Base-by-base conservation (phyloP, 495 filamentous ascomycete species). In the Aspergillus sclerotioniger region DNA sequence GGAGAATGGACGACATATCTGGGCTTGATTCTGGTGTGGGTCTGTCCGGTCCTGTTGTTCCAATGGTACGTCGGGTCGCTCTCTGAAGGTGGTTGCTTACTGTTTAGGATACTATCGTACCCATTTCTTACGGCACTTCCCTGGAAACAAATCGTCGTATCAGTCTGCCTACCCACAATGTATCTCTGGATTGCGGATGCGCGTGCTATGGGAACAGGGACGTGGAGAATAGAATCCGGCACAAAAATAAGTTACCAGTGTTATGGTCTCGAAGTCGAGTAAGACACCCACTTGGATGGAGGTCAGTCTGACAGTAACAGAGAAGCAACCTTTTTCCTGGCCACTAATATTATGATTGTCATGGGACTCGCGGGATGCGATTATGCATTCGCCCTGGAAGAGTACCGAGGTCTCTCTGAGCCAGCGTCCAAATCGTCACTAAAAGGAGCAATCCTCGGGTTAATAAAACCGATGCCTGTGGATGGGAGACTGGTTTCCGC, bases 161-260 rank as follows among this genome's bases (percentile, higher is more conserved):
- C 87, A 2, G 82, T 89, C 16, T 54, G 73, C 0, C 35, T 87
- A 6, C 84, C 87, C 3, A 89, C 87, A 0, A n/a, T 83, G 0
- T 88, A 87, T 56, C 73, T 90, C 3, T 89, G 87, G 84, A 59
- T 83, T 6, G 82, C 89, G 1, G 87, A 90, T 58, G 85, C 84
- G 9, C 53, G 86, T 10, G 83, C 84, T 8, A 61, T 90, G 29
- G 71, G 72, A 43, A 66, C 82, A 28, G 87, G 87, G 0, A 87
- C 84, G 3, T 90, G 87, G 87, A 76, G 80, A 3, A 90, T 89
- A 51, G 78, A 80, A 43, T 66, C 73, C 0, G 82, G 77, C 0
- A 90, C 86, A 2, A 88, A 88, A 61, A 70, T 86, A 10, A 80
- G 75, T 12, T 63, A 77, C 54, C 73, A 80, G 37, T 41, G 88